Conservation (phyloP, 2,329 filamentous ascomycete species). For the Penicillium verrucosum region DNA sequence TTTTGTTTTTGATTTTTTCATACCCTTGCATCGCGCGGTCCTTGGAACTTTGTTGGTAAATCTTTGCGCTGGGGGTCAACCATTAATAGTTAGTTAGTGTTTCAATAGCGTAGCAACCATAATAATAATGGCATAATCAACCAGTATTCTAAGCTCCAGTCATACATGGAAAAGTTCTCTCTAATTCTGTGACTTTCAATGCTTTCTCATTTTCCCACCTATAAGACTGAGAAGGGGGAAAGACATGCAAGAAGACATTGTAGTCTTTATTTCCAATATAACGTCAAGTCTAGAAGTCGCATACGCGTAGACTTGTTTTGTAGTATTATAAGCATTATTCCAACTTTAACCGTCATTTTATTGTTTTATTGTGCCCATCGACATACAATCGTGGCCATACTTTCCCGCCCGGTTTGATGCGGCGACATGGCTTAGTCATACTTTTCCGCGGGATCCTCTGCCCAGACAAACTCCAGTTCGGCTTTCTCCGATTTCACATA, state of each 20-base stretch:
- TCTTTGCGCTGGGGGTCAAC: background rate
- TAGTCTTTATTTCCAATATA: background rate
- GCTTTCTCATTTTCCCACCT: background rate
- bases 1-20: constrained; percentile 2
- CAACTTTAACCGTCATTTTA: background rate
- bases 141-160: background rate
- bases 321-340: background rate
- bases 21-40: constrained; percentile 26
- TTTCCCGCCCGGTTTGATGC: constrained; percentile 1
- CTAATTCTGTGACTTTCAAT: no score
- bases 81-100: constrained; percentile 20
- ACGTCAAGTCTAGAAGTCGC: no score
- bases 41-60: constrained; percentile 7
- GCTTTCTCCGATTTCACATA: constrained; percentile 5
- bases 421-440: constrained; percentile 3
- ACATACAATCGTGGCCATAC: background rate
- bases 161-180: background rate
- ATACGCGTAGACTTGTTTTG: background rate
- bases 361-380: background rate
- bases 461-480: constrained; percentile 3
- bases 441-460: constrained; percentile 7
- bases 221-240: background rate
- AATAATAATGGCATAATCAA: constrained; percentile 21
- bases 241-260: background rate
- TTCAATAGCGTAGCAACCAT: constrained; percentile 15